Conservation (phyloP, 352 stramenopile genomes). For the Globisporangium nodosum region DNA sequence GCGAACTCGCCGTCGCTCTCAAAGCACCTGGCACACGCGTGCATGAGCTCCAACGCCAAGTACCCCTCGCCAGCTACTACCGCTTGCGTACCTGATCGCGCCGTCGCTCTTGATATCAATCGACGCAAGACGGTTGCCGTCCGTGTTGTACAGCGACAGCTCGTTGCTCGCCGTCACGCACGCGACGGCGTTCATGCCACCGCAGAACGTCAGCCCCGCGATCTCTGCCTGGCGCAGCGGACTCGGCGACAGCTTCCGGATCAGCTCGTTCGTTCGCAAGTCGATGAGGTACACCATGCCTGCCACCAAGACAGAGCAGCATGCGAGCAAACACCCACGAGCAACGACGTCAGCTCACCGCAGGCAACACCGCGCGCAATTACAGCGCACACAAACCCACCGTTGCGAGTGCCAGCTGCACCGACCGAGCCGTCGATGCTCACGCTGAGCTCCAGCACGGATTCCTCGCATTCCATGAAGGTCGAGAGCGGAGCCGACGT, state of each 20-base stretch:
- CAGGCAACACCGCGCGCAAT: too few relatives aligned
- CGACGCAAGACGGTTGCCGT: constrained; percentile 50
- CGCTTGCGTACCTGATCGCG: constrained; percentile 37
- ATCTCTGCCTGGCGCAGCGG: constrained; percentile 52
- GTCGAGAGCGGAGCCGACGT: constrained; percentile 50
- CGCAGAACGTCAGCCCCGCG: constrained; percentile 58
- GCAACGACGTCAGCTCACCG: too few relatives aligned
- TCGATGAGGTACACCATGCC: constrained; percentile 63
- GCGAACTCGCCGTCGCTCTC: constrained; percentile 77
- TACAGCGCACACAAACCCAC: constrained; percentile 1
- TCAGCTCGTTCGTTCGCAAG: constrained; percentile 54
- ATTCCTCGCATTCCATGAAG: constrained; percentile 78
- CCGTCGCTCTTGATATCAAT: constrained; percentile 59
- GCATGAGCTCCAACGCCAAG: too few relatives aligned
- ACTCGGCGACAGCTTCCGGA: constrained; percentile 54
- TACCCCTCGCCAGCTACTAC: too few relatives aligned
- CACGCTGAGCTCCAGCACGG: constrained; percentile 58
- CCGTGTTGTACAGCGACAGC: constrained; percentile 56
- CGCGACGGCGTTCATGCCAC: constrained; percentile 38
- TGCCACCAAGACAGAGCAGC: too few relatives aligned
- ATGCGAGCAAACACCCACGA: too few relatives aligned
- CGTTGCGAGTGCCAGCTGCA: constrained; percentile 60
- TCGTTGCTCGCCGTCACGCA: constrained; percentile 72
- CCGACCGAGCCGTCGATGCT: constrained; percentile 53
- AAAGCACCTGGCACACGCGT: constrained; percentile 39